These are phyloP conservation scores for Tuber melanosporum DNA, from an alignment of 495 filamentous ascomycete genomes.

Conservation along the genomic window DNA sequence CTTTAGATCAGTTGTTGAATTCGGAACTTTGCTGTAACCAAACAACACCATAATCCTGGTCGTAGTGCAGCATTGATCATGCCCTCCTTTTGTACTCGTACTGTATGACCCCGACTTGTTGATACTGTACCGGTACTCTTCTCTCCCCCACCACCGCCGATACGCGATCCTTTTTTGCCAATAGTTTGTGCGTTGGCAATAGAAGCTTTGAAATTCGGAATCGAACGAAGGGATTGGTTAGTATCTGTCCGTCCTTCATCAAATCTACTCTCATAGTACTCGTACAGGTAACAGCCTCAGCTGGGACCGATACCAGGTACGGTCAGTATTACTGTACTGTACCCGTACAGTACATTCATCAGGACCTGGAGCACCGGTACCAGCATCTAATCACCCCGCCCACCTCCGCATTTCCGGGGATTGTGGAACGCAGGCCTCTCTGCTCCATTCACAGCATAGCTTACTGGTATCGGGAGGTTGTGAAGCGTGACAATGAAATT, in stretches of 20 bases:
- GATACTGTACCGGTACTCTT: neutral
- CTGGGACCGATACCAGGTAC: no score
- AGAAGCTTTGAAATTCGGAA: no score
- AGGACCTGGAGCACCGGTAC: neutral
- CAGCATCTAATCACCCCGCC: neutral
- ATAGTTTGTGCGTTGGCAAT: neutral
- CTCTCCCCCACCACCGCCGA: neutral
- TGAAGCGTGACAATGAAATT: neutral
- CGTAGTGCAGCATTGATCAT: neutral
- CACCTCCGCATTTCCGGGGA: neutral
- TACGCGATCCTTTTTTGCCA: neutral
- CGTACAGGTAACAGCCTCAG: no score
- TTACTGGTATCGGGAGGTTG: neutral
- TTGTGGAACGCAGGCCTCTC: neutral
- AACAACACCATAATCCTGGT: neutral
- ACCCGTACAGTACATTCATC: neutral
- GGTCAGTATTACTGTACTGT: no score
- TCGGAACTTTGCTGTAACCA: neutral
- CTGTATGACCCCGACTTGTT: neutral
- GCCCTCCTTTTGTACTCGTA: neutral
- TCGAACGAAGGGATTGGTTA: no score
- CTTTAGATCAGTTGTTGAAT: neutral
- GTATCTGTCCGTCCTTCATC: no score
- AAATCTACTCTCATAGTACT: no score
- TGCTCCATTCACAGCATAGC: neutral